Conservation (phyloP, 257 asterid species). For the Capsicum pubescens region DNA sequence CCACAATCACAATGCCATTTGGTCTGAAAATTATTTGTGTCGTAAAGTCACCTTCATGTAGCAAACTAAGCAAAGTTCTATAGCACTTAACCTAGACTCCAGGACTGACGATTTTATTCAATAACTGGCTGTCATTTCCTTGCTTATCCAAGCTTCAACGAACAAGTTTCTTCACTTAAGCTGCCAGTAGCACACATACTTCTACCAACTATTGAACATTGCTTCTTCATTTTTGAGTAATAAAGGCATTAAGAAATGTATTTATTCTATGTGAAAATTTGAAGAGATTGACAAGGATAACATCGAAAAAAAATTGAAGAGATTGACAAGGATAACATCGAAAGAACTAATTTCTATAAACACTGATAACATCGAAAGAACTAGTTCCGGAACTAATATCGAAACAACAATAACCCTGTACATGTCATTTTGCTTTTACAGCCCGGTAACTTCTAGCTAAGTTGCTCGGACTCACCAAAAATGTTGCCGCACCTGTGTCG, state of each 20-base stretch:
- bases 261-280: not conserved
- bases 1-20: slow-evolving; percentile 87
- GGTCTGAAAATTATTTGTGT: slow-evolving; percentile 55
- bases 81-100: not conserved
- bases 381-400: not conserved
- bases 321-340: too few relatives aligned
- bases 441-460: not conserved
- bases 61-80: not conserved
- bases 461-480: too few relatives aligned
- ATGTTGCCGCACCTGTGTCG: too few relatives aligned
- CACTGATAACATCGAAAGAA: not conserved
- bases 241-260: not conserved
- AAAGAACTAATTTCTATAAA: slow-evolving; percentile 16
- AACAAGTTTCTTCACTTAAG: not conserved
- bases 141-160: not conserved
- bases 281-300: not conserved
- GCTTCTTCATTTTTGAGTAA: not conserved
- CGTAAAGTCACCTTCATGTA: slow-evolving; percentile 8
- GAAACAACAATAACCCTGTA: too few relatives aligned
- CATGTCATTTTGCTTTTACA: too few relatives aligned
- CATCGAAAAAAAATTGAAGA: too few relatives aligned
- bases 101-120: not conserved
- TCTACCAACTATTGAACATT: slow-evolving; percentile 9
- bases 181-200: not conserved
- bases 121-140: not conserved